phyloP scores from a whole-genome alignment of 2,329 filamentous ascomycete species.

The Penicillium sp. region DNA sequence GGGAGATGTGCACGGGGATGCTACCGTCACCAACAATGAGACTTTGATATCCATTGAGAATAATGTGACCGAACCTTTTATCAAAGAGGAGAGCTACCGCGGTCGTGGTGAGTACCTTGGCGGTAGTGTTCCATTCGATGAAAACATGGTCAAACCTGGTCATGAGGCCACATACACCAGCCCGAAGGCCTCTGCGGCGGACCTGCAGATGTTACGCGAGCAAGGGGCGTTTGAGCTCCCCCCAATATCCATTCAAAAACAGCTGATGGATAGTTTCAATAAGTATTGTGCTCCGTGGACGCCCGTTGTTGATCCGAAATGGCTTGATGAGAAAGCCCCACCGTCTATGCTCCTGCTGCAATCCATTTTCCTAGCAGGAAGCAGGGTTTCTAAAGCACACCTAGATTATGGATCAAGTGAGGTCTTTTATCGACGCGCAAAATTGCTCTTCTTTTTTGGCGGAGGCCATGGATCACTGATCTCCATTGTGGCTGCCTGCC shows the following conservation, averaged over 20 bases:
- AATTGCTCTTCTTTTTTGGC: conserved; percentile 36
- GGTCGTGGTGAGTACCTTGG: conserved; percentile 27
- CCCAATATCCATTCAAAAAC: conserved; percentile 30
- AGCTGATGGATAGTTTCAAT: conserved; percentile 42
- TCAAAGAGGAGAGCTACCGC: conserved; percentile 29
- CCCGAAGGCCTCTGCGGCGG: conserved; percentile 18
- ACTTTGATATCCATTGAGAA: background rate
- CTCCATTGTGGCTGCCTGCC: conserved; percentile 39
- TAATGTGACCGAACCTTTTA: conserved; percentile 17
- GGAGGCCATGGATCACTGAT: conserved; percentile 40
- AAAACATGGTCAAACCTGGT: conserved; percentile 30
- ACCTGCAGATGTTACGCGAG: conserved; percentile 25
- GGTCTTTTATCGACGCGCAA: conserved; percentile 33
- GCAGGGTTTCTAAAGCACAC: conserved; percentile 36
- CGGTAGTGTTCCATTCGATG: conserved; percentile 28
- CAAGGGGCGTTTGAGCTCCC: conserved; percentile 27
- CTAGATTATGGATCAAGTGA: conserved; percentile 32
- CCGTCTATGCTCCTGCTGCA: conserved; percentile 31
- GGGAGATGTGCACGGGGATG: background rate
- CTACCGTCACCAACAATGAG: background rate
- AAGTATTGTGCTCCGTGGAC: conserved; percentile 44
- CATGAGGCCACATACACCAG: conserved; percentile 24
- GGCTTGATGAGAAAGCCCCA: conserved; percentile 34
- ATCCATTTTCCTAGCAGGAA: conserved; percentile 44
- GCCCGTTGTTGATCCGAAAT: conserved; percentile 42